Conservation (phyloP, 169 alveolate genomes). For the Miamiensis avidus region DNA sequence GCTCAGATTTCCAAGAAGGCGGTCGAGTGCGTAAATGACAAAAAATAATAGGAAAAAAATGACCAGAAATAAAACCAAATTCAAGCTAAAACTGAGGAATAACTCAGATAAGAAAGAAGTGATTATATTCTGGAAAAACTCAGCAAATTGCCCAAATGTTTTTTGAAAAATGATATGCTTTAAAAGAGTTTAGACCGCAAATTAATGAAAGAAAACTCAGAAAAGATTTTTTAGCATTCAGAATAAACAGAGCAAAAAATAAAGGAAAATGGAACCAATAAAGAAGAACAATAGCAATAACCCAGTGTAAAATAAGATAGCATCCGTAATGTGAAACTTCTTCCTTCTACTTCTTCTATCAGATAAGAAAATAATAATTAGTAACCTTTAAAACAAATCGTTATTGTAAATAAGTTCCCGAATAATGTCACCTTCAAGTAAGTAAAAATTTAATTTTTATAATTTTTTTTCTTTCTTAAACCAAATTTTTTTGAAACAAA, state of each 20-base stretch:
- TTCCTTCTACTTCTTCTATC: too few relatives aligned
- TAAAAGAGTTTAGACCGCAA: constrained; percentile 2
- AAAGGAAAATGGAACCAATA: background rate
- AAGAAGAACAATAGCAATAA: background rate
- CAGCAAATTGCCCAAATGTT: constrained; percentile 10
- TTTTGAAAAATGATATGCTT: background rate
- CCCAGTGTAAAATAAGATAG: background rate
- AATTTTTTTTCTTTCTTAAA: too few relatives aligned
- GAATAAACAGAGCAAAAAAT: background rate
- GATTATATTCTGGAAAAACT: background rate
- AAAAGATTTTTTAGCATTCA: background rate
- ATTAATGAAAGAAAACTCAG: constrained; percentile 4
- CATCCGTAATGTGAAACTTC: background rate
- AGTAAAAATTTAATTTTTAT: too few relatives aligned
- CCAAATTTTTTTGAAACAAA: too few relatives aligned
- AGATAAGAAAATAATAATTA: too few relatives aligned
- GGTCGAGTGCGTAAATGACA: too few relatives aligned
- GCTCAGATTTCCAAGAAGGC: background rate
- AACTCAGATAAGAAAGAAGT: background rate
- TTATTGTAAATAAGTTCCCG: constrained; percentile 28
- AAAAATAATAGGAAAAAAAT: background rate
- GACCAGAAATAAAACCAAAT: constrained; percentile 32
- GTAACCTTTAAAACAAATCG: constrained; percentile 18
- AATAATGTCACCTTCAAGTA: constrained; percentile 41
- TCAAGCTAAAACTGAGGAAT: background rate